Percentiles rank a stretch among this genome's conserved stretches.
Conservation (phyloP, 352 stramenopile species). For the Pilasporangium apinafurcum region DNA sequence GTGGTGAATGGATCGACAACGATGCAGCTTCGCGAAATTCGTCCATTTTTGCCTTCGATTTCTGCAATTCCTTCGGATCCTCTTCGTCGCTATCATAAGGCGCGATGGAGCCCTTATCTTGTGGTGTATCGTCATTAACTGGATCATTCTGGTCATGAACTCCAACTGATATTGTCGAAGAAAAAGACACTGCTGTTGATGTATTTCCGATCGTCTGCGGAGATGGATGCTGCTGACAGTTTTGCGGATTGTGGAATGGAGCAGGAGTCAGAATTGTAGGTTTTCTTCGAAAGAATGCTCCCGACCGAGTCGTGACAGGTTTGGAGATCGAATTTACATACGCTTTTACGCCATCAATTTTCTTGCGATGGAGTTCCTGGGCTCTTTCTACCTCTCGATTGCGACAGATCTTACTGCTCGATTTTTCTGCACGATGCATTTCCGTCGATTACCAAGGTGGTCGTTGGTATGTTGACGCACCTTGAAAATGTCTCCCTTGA, state of each 20-base stretch:
- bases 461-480: too few species aligned
- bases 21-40: conserved; percentile 33
- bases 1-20: conserved; percentile 5
- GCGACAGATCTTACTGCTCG: conserved; percentile 71
- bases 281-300: conserved; percentile 9
- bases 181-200: background rate
- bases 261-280: too few species aligned
- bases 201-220: too few species aligned
- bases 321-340: conserved; percentile 34
- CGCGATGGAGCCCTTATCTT: too few species aligned
- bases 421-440: conserved; percentile 74
- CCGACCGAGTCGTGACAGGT: conserved; percentile 8
- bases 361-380: conserved; percentile 62
- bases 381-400: conserved; percentile 63
- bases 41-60: conserved; percentile 32
- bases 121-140: background rate
- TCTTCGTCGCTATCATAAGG: background rate
- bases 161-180: background rate
- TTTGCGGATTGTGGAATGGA: too few species aligned
- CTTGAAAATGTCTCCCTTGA: too few species aligned
- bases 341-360: conserved; percentile 62
- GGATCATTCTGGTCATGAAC: background rate
- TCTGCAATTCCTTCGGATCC: background rate
- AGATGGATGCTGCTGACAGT: too few species aligned
- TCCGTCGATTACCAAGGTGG: background rate